Percentiles rank a stretch among this genome's conserved stretches.
These are phyloP conservation scores for Quercus alba DNA, from an alignment of 306 rosid species.

Conservation along the genomic window DNA sequence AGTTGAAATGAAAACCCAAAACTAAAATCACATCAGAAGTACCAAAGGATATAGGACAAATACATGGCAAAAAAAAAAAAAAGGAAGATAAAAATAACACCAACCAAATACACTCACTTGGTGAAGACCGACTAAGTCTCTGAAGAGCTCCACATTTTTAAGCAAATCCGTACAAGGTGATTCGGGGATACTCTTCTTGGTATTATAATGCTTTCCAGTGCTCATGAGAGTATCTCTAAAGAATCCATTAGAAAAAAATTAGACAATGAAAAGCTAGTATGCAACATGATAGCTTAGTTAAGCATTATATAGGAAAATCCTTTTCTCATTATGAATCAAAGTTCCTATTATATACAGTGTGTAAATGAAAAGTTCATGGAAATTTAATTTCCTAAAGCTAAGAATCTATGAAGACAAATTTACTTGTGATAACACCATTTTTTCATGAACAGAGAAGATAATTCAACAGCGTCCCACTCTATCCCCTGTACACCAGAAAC, in stretches of 20 bases:
- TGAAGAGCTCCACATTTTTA: slow-evolving; percentile 85
- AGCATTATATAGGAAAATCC: neutral
- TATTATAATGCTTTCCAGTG: slow-evolving; percentile 87
- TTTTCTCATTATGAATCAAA: neutral
- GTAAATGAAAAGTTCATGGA: neutral
- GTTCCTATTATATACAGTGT: neutral
- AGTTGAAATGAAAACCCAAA: neutral
- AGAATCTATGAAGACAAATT: slow-evolving; percentile 8
- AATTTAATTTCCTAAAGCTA: neutral
- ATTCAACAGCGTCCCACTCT: slow-evolving; percentile 99
- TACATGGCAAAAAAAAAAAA: neutral
- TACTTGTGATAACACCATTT: slow-evolving; percentile 99
- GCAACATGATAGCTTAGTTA: neutral
- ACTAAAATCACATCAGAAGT: slow-evolving; percentile 2
- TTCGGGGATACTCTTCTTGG: slow-evolving; percentile 83
- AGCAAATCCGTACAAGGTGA: slow-evolving; percentile 76
- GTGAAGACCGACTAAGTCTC: slow-evolving; percentile 79
- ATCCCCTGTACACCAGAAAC: slow-evolving; percentile 93
- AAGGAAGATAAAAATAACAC: slow-evolving; percentile 6
- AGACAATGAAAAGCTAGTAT: neutral
- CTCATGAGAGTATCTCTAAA: slow-evolving; percentile 86
- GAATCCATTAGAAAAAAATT: neutral
- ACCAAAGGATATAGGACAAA: neutral
- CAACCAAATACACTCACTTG: slow-evolving; percentile 55
- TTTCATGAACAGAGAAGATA: slow-evolving; percentile 98